Evolutionary conservation across 106 monocot genomes (phyloP), one percentile per base, ranked within the genome.

Genomic region (Phalaenopsis equestris): DNA sequence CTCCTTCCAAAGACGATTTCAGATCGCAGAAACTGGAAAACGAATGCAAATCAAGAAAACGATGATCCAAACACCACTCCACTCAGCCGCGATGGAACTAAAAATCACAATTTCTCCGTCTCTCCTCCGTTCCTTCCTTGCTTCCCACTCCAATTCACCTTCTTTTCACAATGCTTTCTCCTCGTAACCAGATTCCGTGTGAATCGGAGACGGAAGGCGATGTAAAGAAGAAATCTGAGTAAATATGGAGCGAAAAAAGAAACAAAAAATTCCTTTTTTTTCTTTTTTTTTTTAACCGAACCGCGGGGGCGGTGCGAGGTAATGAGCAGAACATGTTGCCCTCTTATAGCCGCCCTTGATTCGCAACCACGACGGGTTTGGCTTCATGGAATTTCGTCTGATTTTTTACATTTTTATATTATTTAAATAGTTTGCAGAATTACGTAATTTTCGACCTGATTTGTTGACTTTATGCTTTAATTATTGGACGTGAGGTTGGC

Each of bases 281-380:
- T 30, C 30, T 30, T 30, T 75, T 37, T 14, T 17, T 21, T 47
- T 30, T 49, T 76, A 17, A 14, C 52, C 49, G 4, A 45, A 6
- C 42, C 19, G 24, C 24, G 18, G 52, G n/a, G 49, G 49, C 76
- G 76, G 76, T 76, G 76, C 15, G n/a, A 72, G 64, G 74, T 18
- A 75, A 45, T 75, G 74, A 41, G 45, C 43, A 75, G 11, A 42
- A 21, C 19, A 45, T 45, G 6, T 16, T 75, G 49, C 21, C 36
- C 76, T 76, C 30, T 49, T 76, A 24, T 76, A 76, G 76, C 76
- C 76, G 76, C 76, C 76, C 76, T 76, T 19, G 76, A 76, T 76
- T 76, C 52, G 76, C 76, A 76, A 76, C 76, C 46, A 76, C 76
- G 76, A 49, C 76, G 74, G 48, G 76, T 47, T 76, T 76, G 30